Evolutionary conservation across 345 rosid genomes (phyloP).

Genomic region (Corchorus olitorius): DNA sequence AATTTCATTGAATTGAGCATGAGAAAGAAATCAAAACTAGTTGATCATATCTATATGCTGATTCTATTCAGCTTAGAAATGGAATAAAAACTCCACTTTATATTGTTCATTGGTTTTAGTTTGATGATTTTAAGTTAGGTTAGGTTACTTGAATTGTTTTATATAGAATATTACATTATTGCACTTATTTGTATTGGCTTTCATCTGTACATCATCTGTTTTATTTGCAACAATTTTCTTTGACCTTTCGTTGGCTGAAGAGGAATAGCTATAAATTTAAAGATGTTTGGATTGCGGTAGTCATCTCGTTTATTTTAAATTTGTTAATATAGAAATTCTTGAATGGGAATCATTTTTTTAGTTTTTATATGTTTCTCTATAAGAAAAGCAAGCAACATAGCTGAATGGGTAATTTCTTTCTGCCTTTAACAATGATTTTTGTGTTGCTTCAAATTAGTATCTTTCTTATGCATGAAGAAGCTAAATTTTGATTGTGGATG

Average conservation of each 20-base stretch:
- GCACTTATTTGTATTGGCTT: background rate
- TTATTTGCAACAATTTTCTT: background rate
- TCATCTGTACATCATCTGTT: background rate
- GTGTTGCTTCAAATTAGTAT: background rate
- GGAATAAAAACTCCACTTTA: background rate
- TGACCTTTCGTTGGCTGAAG: background rate
- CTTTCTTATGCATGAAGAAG: background rate
- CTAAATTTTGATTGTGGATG: background rate
- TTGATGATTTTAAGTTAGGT: background rate
- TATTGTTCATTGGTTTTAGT: background rate
- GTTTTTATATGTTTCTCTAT: background rate
- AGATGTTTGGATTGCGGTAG: background rate
- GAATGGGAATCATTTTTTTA: background rate
- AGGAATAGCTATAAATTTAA: background rate
- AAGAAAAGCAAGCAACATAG: background rate
- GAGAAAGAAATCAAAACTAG: too few species aligned
- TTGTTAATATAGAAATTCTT: slow-evolving; percentile 1
- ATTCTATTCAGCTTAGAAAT: too few species aligned
- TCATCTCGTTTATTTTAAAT: background rate
- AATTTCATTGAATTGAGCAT: background rate
- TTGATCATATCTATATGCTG: too few species aligned
- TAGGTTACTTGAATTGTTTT: background rate
- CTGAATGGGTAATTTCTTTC: background rate
- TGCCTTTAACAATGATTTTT: background rate
- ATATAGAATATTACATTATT: background rate